A percentile compares a stretch with the other conserved stretches of the same genome.
Conservation (phyloP, 768 basidiomycete genomes). For the Lepiota brunneoincarnata region DNA sequence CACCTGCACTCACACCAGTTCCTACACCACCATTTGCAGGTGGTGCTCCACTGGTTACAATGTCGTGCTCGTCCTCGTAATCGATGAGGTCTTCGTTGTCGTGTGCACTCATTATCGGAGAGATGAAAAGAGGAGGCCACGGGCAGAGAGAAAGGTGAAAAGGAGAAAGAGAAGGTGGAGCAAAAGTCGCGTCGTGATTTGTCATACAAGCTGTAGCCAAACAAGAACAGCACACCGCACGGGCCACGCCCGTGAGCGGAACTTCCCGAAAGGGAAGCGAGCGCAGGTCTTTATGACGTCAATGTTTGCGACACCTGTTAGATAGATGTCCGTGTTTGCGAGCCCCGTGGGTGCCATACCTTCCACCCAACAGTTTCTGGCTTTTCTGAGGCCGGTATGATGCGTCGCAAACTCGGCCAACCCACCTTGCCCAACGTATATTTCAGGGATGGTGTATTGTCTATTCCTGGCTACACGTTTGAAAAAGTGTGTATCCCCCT, state of each 20-base stretch:
- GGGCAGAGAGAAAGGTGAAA: slow-evolving; percentile 22
- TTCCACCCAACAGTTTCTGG: background rate
- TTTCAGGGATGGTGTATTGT: slow-evolving; percentile 56
- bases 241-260: slow-evolving; percentile 28
- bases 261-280: too few species aligned
- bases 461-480: slow-evolving; percentile 71
- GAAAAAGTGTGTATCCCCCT: slow-evolving; percentile 46
- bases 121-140: slow-evolving; percentile 21
- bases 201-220: slow-evolving; percentile 24
- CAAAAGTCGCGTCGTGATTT: slow-evolving; percentile 21
- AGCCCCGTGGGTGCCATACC: background rate
- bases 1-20: slow-evolving; percentile 47
- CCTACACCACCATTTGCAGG: slow-evolving; percentile 42
- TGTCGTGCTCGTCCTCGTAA: slow-evolving; percentile 90
- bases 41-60: slow-evolving; percentile 49
- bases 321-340: background rate
- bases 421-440: slow-evolving; percentile 56
- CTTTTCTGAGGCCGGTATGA: slow-evolving; percentile 17
- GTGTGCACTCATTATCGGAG: slow-evolving; percentile 63
- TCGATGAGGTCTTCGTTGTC: slow-evolving; percentile 93
- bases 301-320: slow-evolving; percentile 6
- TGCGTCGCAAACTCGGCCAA: slow-evolving; percentile 57
- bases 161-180: slow-evolving; percentile 17
- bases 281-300: too few species aligned
- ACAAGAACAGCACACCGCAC: slow-evolving; percentile 32